phyloP scores from a whole-genome alignment of 2,329 filamentous ascomycete species.

The Colletotrichum horii region DNA sequence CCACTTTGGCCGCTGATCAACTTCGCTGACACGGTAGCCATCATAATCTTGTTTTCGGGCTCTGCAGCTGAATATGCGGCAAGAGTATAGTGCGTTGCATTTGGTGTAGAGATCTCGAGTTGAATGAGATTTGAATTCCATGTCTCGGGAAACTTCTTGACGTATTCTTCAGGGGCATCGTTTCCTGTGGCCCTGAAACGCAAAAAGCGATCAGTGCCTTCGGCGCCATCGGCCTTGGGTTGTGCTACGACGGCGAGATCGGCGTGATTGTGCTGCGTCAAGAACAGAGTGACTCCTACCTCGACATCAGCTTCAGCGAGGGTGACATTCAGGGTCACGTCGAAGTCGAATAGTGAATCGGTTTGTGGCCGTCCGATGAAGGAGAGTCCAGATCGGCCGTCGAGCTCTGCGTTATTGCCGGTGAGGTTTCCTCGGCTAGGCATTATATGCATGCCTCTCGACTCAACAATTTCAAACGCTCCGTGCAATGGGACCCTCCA shows the following conservation, averaged over 20 bases:
- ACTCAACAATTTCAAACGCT: background rate
- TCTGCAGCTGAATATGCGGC: background rate
- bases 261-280: background rate
- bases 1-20: background rate
- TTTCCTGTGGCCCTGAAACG: background rate
- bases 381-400: background rate
- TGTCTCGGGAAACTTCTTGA: background rate
- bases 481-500: background rate
- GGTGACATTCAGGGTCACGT: background rate
- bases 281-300: background rate
- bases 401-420: background rate
- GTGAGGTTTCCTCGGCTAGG: background rate
- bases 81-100: background rate
- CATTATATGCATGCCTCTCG: background rate
- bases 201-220: background rate
- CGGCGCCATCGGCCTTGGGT: background rate
- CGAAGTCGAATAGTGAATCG: background rate
- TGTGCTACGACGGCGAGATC: background rate
- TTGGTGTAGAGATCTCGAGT: background rate
- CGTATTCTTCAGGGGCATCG: background rate
- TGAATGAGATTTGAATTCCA: accelerated
- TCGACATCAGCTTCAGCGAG: background rate
- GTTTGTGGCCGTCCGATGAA: background rate
- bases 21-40: background rate
- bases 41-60: background rate